These are phyloP conservation scores for Pseudozyma hubeiensis DNA, from an alignment of 1,284 basidiomycete genomes.

Conservation along the genomic window DNA sequence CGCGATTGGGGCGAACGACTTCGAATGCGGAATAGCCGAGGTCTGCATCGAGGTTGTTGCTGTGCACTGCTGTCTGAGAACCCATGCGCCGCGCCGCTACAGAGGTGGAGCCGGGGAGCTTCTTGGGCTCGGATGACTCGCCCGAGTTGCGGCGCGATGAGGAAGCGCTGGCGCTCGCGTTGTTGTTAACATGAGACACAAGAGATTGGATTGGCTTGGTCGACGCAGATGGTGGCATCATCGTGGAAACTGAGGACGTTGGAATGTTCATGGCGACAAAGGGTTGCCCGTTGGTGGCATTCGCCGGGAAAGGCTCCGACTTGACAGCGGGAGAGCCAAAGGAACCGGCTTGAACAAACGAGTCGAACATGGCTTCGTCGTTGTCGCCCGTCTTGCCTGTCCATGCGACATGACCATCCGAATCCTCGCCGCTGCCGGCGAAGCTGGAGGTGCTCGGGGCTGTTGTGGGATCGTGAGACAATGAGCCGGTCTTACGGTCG, in stretches of 20 bases:
- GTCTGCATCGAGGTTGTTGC: slow-evolving; percentile 60
- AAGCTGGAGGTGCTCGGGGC: slow-evolving; percentile 27
- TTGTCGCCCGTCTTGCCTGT: slow-evolving; percentile 37
- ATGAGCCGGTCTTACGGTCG: slow-evolving; percentile 44
- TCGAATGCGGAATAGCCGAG: slow-evolving; percentile 56
- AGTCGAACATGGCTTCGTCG: slow-evolving; percentile 65
- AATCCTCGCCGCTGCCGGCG: slow-evolving; percentile 47
- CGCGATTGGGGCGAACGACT: slow-evolving; percentile 53
- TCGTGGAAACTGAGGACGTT: slow-evolving; percentile 15
- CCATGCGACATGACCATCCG: slow-evolving; percentile 39
- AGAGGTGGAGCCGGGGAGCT: slow-evolving; percentile 21
- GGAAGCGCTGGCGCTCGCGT: slow-evolving; percentile 24
- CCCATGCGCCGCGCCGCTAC: slow-evolving; percentile 29
- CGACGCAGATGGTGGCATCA: slow-evolving; percentile 38
- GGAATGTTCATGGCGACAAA: slow-evolving; percentile 42
- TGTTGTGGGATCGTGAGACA: slow-evolving; percentile 8
- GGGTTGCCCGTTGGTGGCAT: slow-evolving; percentile 20
- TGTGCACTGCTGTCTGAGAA: slow-evolving; percentile 48
- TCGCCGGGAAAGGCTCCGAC: slow-evolving; percentile 14
- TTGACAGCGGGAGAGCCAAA: slow-evolving; percentile 47
- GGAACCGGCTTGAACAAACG: slow-evolving; percentile 57
- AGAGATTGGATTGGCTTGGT: slow-evolving; percentile 7
- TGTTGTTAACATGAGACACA: slow-evolving; percentile 2
- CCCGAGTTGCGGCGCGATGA: slow-evolving; percentile 54
- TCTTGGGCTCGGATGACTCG: slow-evolving; percentile 41